Conservation (phyloP, 306 rosid species). For the Herpetospermum pedunculosum region DNA sequence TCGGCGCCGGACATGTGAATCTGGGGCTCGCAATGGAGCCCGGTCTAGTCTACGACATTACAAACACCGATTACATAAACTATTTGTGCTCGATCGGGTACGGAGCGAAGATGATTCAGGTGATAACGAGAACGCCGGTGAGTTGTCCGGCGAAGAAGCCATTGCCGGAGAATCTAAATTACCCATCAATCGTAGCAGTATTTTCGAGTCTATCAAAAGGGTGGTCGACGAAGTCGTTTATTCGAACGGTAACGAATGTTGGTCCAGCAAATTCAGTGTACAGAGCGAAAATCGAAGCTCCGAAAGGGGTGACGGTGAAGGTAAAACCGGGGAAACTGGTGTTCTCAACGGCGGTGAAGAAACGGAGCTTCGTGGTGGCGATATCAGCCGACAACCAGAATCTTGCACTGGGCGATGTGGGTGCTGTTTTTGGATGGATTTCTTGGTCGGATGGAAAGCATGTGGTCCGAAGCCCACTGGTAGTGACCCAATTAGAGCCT, state of each 20-base stretch:
- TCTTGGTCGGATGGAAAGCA: slow-evolving; percentile 79
- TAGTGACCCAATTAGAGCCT: slow-evolving; percentile 53
- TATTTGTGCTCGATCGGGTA: slow-evolving; percentile 57
- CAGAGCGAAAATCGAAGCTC: slow-evolving; percentile 33
- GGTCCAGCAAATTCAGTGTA: slow-evolving; percentile 47
- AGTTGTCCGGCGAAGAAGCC: slow-evolving; percentile 47
- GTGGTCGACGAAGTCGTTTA: slow-evolving; percentile 27
- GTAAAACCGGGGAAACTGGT: slow-evolving; percentile 61
- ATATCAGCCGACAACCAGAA: slow-evolving; percentile 37
- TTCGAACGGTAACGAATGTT: slow-evolving; percentile 62
- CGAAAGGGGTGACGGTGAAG: slow-evolving; percentile 46
- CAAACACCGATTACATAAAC: slow-evolving; percentile 44
- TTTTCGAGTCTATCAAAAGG: slow-evolving; percentile 33
- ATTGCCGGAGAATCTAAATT: slow-evolving; percentile 56
- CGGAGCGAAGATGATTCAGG: slow-evolving; percentile 53
- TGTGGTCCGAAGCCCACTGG: slow-evolving; percentile 80
- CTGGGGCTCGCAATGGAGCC: slow-evolving; percentile 73
- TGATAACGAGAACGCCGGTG: slow-evolving; percentile 38
- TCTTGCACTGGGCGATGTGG: slow-evolving; percentile 43
- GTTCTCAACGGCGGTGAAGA: slow-evolving; percentile 43
- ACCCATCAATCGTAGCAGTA: slow-evolving; percentile 59
- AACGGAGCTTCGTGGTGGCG: slow-evolving; percentile 48
- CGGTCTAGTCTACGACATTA: slow-evolving; percentile 60
- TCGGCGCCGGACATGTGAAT: slow-evolving; percentile 72
- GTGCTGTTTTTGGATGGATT: slow-evolving; percentile 68